Evolutionary conservation across 1,284 basidiomycete species (phyloP).

Genomic region (Trametes sp.): DNA sequence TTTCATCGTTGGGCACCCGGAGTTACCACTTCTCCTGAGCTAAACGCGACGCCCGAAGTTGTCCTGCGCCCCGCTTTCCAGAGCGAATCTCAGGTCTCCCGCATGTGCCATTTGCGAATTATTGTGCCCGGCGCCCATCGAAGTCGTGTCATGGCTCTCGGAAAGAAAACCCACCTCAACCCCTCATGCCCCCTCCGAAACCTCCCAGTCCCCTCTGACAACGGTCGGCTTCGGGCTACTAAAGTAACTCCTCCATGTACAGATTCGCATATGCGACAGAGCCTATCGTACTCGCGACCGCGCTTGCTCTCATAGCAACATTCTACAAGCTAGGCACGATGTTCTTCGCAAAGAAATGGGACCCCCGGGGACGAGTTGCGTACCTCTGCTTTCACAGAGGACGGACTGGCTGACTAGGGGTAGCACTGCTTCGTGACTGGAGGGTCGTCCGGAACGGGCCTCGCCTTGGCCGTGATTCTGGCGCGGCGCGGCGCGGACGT

Average conservation of each 20-base stretch:
- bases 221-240: not conserved
- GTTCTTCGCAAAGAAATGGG: constrained; percentile 35
- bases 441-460: constrained; percentile 82
- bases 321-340: not conserved
- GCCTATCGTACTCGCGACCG: not conserved
- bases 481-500: constrained; percentile 79
- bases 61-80: no score
- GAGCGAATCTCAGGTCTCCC: no score
- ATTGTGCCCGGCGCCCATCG: not conserved
- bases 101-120: not conserved
- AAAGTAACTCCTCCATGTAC: not conserved
- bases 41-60: no score
- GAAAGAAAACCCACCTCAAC: not conserved
- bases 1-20: no score
- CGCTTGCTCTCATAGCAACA: not conserved
- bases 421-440: constrained; percentile 85
- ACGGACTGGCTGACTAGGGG: not conserved
- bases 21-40: no score
- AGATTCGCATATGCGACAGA: not conserved
- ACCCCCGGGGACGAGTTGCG: constrained; percentile 41
- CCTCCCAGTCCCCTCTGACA: not conserved
- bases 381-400: not conserved
- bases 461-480: constrained; percentile 74
- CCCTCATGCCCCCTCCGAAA: not conserved
- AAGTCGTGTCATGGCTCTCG: not conserved